Evolutionary conservation across 2,329 filamentous ascomycete species (phyloP).

Genomic region (Neonectria coccinea): DNA sequence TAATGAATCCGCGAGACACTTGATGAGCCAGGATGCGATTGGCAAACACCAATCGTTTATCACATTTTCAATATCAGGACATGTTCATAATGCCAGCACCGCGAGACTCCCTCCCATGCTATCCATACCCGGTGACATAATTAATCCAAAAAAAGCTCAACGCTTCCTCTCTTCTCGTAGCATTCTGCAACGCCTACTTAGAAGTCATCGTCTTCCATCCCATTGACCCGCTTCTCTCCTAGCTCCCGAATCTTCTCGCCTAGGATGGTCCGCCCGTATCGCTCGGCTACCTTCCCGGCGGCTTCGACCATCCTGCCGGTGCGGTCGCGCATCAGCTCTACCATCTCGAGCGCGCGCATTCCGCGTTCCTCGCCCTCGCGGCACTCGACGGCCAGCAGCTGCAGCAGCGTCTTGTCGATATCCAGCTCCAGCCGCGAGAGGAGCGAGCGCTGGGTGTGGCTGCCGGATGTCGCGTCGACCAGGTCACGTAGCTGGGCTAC

Average conservation of each 20-base stretch:
- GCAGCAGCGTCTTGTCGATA: conserved; percentile 89
- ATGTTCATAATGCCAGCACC: background rate
- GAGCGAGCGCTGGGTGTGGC: conserved; percentile 71
- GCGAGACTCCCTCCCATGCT: conserved; percentile 1
- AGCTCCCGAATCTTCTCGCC: conserved; percentile 91
- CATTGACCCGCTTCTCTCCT: conserved; percentile 76
- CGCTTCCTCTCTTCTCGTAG: background rate
- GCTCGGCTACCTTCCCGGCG: conserved; percentile 86
- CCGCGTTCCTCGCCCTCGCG: conserved; percentile 91
- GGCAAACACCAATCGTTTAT: background rate
- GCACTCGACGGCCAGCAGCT: conserved; percentile 90
- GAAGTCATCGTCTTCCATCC: conserved; percentile 67
- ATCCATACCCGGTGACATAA: background rate
- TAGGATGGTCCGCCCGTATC: conserved; percentile 83
- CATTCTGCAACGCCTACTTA: conserved; percentile 11
- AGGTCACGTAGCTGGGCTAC: conserved; percentile 81
- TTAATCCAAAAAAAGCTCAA: conserved; percentile 2
- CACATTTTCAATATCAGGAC: background rate
- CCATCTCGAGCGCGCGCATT: conserved; percentile 94
- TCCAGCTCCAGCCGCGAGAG: conserved; percentile 82
- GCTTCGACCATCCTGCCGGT: conserved; percentile 92
- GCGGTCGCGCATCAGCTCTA: conserved; percentile 84
- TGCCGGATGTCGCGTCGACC: conserved; percentile 71
- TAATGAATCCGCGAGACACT: background rate
- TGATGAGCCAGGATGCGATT: background rate